phyloP scores from a whole-genome alignment of 2,329 filamentous ascomycete species.

The Rugonectria rugulosa region DNA sequence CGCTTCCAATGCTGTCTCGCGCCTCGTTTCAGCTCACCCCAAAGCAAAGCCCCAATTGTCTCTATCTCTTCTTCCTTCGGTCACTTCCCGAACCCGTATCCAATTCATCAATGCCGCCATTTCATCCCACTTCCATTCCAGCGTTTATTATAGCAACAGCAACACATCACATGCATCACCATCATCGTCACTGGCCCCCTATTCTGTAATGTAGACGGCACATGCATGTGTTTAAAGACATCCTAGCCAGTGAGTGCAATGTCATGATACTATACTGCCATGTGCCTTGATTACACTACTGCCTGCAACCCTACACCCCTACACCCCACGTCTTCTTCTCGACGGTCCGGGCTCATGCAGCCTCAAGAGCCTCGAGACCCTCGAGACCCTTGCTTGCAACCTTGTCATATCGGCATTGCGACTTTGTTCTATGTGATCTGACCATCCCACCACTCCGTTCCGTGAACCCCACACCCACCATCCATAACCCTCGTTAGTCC shows the following conservation, averaged over 20 bases:
- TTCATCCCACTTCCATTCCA: constrained; percentile 5
- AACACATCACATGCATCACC: constrained; percentile 16
- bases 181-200: no score
- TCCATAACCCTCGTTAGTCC: not conserved
- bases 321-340: constrained; percentile 12
- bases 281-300: not conserved
- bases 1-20: constrained; percentile 20
- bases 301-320: not conserved
- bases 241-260: no score
- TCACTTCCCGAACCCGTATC: constrained; percentile 27
- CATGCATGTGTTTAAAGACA: no score
- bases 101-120: not conserved
- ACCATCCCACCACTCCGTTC: not conserved
- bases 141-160: no score
- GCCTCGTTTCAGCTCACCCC: constrained; percentile 11
- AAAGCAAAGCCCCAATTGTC: not conserved
- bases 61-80: constrained; percentile 19
- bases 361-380: no score
- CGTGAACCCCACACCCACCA: not conserved
- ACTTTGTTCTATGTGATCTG: not conserved
- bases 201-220: no score
- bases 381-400: no score
- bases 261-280: not conserved
- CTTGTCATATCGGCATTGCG: constrained; percentile 10
- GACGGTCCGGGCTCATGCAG: constrained; percentile 19